These are phyloP conservation scores for Colletotrichum costaricense DNA, from an alignment of 2,329 filamentous ascomycete species.

Conservation along the genomic window DNA sequence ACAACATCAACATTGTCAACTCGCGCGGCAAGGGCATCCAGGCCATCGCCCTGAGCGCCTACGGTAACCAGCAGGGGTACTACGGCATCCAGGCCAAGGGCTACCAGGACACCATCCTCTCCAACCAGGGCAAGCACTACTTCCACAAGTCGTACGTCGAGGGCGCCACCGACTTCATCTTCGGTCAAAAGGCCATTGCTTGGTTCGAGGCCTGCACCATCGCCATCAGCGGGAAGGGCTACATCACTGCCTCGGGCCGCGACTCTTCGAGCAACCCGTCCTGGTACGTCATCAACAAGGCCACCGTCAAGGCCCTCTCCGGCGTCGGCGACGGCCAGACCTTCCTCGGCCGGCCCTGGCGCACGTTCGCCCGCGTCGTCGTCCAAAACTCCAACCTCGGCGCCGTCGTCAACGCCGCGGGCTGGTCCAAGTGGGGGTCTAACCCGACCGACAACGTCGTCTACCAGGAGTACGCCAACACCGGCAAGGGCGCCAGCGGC, in stretches of 20 bases:
- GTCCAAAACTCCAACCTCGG: conserved; percentile 62
- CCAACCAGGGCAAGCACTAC: conserved; percentile 61
- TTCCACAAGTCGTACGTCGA: conserved; percentile 65
- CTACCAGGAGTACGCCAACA: conserved; percentile 71
- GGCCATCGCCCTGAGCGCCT: conserved; percentile 64
- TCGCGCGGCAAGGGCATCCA: conserved; percentile 59
- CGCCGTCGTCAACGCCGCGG: conserved; percentile 68
- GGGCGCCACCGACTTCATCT: conserved; percentile 70
- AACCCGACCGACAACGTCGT: conserved; percentile 61
- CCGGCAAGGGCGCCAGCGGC: conserved; percentile 65
- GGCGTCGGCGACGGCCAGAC: conserved; percentile 52
- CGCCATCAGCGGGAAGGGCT: conserved; percentile 55
- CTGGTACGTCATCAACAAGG: conserved; percentile 60
- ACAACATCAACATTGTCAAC: conserved; percentile 68
- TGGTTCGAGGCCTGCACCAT: conserved; percentile 66
- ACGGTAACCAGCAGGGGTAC: conserved; percentile 49
- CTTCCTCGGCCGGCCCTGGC: conserved; percentile 62
- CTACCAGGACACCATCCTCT: conserved; percentile 67
- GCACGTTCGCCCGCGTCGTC: conserved; percentile 57
- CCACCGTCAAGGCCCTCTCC: conserved; percentile 51
- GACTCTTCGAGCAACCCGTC: conserved; percentile 48
- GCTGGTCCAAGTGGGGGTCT: conserved; percentile 68
- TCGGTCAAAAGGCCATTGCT: conserved; percentile 62
- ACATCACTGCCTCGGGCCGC: conserved; percentile 57
- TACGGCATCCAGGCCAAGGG: conserved; percentile 64